A percentile compares a stretch with the other conserved stretches of the same genome.
Evolutionary conservation across 108 stramenopile genomes (phyloP).

Genomic region (Mediolabrus comicus): DNA sequence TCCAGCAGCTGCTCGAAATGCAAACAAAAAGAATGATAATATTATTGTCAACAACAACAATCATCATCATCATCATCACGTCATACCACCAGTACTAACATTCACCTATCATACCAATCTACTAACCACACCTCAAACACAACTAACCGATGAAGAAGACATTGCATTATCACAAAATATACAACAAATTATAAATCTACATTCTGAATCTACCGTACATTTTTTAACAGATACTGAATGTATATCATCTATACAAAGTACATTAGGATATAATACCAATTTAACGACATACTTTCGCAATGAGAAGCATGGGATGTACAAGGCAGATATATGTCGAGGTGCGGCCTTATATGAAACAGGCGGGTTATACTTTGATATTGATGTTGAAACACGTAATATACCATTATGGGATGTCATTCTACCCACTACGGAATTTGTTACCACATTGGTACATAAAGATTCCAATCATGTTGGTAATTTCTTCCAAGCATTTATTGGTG

Average conservation of each 20-base stretch:
- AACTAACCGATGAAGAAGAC: slow-evolving; percentile 52
- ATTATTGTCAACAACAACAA: not conserved
- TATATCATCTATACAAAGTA: slow-evolving; percentile 17
- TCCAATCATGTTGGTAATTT: slow-evolving; percentile 63
- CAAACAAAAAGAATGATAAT: not conserved
- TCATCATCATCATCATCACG: slow-evolving; percentile 12
- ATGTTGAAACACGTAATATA: slow-evolving; percentile 62
- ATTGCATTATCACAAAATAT: slow-evolving; percentile 53
- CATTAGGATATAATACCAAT: slow-evolving; percentile 27
- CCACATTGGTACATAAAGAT: slow-evolving; percentile 61
- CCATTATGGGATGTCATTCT: slow-evolving; percentile 56
- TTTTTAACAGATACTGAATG: slow-evolving; percentile 77
- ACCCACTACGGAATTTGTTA: slow-evolving; percentile 59
- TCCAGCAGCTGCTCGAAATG: too few species aligned
- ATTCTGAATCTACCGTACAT: slow-evolving; percentile 38
- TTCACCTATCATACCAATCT: slow-evolving; percentile 75
- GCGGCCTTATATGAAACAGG: slow-evolving; percentile 75
- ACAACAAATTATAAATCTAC: slow-evolving; percentile 47
- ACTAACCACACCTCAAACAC: slow-evolving; percentile 32
- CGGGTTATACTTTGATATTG: slow-evolving; percentile 83
- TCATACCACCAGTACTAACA: slow-evolving; percentile 63
- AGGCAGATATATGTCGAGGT: slow-evolving; percentile 84
- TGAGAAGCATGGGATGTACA: slow-evolving; percentile 80
- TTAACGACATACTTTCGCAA: slow-evolving; percentile 50
- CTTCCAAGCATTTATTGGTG: slow-evolving; percentile 83